These are phyloP conservation scores for Daldinia bambusicola DNA, from an alignment of 495 filamentous ascomycete species.

Conservation along the genomic window DNA sequence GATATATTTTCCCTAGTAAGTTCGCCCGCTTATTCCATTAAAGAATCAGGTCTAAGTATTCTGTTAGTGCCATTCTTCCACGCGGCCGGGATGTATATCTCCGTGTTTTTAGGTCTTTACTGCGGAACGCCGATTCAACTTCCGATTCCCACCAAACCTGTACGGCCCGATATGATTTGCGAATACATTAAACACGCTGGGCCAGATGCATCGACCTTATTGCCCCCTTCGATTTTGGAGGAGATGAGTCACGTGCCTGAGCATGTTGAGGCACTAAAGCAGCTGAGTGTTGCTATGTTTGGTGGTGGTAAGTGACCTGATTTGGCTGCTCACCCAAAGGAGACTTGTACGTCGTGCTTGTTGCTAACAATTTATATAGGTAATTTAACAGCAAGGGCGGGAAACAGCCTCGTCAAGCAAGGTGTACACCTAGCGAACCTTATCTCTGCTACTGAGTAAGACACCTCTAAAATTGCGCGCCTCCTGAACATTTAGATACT, in stretches of 20 bases:
- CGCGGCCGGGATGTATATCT: constrained; percentile 46
- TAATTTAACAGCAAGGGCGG: constrained; percentile 27
- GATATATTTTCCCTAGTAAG: constrained; percentile 35
- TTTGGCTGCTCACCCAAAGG: background rate
- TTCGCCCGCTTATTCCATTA: background rate
- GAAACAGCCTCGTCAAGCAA: constrained; percentile 46
- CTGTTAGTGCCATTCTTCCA: constrained; percentile 50
- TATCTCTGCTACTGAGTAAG: constrained; percentile 57
- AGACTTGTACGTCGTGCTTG: background rate
- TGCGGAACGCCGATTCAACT: constrained; percentile 8
- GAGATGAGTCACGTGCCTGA: constrained; percentile 51
- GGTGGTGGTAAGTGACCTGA: constrained; percentile 50
- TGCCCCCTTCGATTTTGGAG: constrained; percentile 58
- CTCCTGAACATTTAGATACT: background rate
- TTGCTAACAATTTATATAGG: constrained; percentile 2
- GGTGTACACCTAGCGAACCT: constrained; percentile 48
- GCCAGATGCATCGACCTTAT: constrained; percentile 34
- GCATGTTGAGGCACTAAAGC: constrained; percentile 43
- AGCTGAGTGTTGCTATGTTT: constrained; percentile 49
- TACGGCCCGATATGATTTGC: constrained; percentile 41
- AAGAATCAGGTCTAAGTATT: constrained; percentile 23
- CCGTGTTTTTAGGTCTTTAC: constrained; percentile 27
- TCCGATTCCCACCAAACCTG: constrained; percentile 46
- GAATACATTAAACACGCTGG: constrained; percentile 49
- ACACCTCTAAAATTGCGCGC: background rate